Conservation (phyloP, 306 rosid species). For the Albizia julibrissin region DNA sequence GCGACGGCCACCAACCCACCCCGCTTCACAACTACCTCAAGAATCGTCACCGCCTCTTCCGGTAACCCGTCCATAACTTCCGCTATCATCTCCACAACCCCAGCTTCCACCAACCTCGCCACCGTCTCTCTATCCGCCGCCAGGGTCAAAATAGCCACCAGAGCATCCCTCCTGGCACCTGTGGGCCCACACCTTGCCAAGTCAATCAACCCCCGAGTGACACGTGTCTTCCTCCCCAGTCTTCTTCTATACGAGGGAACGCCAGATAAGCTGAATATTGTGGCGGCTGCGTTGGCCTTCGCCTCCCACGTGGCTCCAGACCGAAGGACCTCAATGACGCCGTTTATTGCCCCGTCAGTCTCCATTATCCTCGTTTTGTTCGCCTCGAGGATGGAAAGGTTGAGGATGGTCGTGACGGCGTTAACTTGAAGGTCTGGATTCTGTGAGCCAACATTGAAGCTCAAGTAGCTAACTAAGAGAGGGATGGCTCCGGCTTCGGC, state of each 20-base stretch:
- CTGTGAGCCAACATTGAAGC: slow-evolving; percentile 29
- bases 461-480: slow-evolving; percentile 52
- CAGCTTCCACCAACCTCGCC: slow-evolving; percentile 61
- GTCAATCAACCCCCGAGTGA: slow-evolving; percentile 63
- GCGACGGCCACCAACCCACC: slow-evolving; percentile 77
- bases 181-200: slow-evolving; percentile 65
- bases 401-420: slow-evolving; percentile 83
- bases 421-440: slow-evolving; percentile 69
- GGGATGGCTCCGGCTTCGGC: slow-evolving; percentile 88
- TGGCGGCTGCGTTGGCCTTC: slow-evolving; percentile 88
- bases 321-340: slow-evolving; percentile 64
- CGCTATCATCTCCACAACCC: slow-evolving; percentile 59
- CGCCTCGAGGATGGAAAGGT: slow-evolving; percentile 72
- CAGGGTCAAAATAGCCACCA: slow-evolving; percentile 73
- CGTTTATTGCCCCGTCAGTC: slow-evolving; percentile 72
- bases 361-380: slow-evolving; percentile 78
- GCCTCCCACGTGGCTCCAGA: slow-evolving; percentile 90
- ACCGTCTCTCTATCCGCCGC: slow-evolving; percentile 75
- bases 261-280: slow-evolving; percentile 69
- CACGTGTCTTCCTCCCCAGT: slow-evolving; percentile 73
- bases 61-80: slow-evolving; percentile 54
- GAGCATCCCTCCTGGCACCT: slow-evolving; percentile 60
- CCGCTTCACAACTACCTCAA: slow-evolving; percentile 78
- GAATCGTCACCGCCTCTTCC: slow-evolving; percentile 76
- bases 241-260: slow-evolving; percentile 51